Conservation (phyloP, 331 rosid species). For the Telfairia occidentalis region DNA sequence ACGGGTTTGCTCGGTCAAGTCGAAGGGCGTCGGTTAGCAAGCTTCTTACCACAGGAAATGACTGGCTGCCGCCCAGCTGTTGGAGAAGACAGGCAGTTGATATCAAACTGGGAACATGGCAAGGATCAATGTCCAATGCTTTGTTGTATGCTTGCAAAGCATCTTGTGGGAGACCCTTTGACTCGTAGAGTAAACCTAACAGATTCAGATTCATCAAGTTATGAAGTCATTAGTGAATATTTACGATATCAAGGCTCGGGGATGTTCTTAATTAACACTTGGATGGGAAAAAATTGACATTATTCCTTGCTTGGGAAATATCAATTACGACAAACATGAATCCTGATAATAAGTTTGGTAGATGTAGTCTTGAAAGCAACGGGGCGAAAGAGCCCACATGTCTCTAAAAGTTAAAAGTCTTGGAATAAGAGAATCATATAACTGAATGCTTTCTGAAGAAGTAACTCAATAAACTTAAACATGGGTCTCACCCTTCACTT, state of each 20-base stretch:
- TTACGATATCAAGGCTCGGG: neutral
- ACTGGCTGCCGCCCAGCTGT: conserved; percentile 56
- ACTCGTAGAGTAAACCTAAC: conserved; percentile 59
- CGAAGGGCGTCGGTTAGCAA: conserved; percentile 75
- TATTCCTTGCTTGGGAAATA: neutral
- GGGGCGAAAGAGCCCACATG: neutral
- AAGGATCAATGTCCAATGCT: conserved; percentile 65
- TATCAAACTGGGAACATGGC: conserved; percentile 71
- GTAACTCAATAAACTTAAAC: neutral
- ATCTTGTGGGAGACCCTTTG: conserved; percentile 58
- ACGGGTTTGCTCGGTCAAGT: conserved; percentile 59
- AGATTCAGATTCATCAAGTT: conserved; percentile 14
- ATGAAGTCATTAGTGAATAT: neutral
- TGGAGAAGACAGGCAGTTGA: conserved; percentile 63
- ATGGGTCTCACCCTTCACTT: neutral
- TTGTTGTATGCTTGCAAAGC: conserved; percentile 57
- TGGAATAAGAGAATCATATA: neutral
- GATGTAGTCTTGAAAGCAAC: neutral
- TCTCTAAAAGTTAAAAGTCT: neutral
- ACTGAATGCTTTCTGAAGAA: neutral
- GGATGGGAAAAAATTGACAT: neutral
- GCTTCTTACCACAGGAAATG: conserved; percentile 61
- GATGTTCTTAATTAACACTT: neutral
- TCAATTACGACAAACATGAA: neutral
- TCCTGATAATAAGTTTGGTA: neutral